phyloP scores from a whole-genome alignment of 1,284 basidiomycete genomes.

The Athelia psychrophila region DNA sequence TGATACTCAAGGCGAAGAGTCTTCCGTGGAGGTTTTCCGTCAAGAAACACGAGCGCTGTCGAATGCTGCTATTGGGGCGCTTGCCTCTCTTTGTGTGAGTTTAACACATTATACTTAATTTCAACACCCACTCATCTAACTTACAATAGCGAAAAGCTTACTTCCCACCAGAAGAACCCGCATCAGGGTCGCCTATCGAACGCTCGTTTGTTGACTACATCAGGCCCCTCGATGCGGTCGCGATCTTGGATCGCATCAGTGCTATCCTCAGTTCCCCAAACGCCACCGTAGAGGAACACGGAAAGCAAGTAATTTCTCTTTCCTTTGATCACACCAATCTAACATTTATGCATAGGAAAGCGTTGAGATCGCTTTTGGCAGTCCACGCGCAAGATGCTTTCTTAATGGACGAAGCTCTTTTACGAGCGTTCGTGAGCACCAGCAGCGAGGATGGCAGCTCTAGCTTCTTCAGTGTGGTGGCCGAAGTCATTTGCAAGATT shows the following conservation, averaged over 20 bases:
- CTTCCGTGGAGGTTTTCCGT: conserved; percentile 65
- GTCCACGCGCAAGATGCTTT: conserved; percentile 57
- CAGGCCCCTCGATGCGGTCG: conserved; percentile 49
- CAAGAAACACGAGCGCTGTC: conserved; percentile 74
- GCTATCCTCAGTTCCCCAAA: conserved; percentile 66
- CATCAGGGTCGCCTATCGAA: conserved; percentile 58
- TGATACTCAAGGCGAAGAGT: conserved; percentile 47
- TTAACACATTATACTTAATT: neutral
- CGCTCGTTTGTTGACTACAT: conserved; percentile 43
- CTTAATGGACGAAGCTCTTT: conserved; percentile 71
- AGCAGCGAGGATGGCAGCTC: conserved; percentile 52
- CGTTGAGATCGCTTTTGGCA: conserved; percentile 69
- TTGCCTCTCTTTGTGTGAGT: conserved; percentile 85
- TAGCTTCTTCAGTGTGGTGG: conserved; percentile 79
- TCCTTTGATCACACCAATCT: no score
- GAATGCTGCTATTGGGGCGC: conserved; percentile 75
- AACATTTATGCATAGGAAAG: conserved; percentile 53
- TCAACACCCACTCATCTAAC: conserved; percentile 6
- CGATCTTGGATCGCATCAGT: conserved; percentile 61
- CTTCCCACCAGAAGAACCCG: conserved; percentile 58
- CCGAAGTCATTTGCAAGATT: conserved; percentile 65
- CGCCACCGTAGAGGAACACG: conserved; percentile 45
- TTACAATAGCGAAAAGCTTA: conserved; percentile 65
- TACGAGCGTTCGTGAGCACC: conserved; percentile 67
- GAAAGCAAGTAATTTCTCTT: conserved; percentile 52